phyloP scores from a whole-genome alignment of 2,329 filamentous ascomycete genomes.

The Ascochyta viciae-villosae region DNA sequence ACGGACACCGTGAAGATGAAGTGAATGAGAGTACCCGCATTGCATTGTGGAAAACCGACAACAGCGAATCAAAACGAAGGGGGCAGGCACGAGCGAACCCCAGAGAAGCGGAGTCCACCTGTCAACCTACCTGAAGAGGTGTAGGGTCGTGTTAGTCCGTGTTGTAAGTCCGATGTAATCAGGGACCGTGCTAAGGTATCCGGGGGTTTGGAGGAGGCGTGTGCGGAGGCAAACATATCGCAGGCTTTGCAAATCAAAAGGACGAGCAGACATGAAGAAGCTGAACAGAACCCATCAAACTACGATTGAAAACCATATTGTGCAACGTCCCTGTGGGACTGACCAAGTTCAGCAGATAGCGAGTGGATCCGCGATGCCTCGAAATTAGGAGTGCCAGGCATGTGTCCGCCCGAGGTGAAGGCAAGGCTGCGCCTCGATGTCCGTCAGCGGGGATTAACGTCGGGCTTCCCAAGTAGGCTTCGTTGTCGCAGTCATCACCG shows the following conservation, averaged over 20 bases:
- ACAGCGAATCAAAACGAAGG: slow-evolving; percentile 15
- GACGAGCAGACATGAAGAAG: neutral
- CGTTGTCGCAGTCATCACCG: slow-evolving; percentile 2
- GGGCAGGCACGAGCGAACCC: slow-evolving; percentile 3
- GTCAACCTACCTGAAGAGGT: neutral
- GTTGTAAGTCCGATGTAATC: neutral
- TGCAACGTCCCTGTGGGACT: neutral
- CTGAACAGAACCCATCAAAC: neutral
- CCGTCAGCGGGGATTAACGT: slow-evolving; percentile 10
- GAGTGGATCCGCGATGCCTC: neutral
- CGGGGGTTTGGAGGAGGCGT: neutral
- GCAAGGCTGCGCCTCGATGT: slow-evolving; percentile 12
- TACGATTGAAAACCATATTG: neutral
- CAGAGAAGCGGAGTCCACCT: neutral
- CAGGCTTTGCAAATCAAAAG: neutral
- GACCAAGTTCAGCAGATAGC: neutral
- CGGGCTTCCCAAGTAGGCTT: slow-evolving; percentile 1
- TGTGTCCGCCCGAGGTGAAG: neutral
- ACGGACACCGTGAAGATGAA: slow-evolving; percentile 24
- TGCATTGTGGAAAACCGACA: slow-evolving; percentile 7
- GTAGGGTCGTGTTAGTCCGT: neutral
- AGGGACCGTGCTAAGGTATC: neutral
- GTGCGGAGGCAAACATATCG: neutral
- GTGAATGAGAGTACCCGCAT: slow-evolving; percentile 23
- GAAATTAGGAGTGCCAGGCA: neutral